These are phyloP conservation scores for Dendrobium huoshanense DNA, from an alignment of 106 monocot genomes.

Conservation along the genomic window DNA sequence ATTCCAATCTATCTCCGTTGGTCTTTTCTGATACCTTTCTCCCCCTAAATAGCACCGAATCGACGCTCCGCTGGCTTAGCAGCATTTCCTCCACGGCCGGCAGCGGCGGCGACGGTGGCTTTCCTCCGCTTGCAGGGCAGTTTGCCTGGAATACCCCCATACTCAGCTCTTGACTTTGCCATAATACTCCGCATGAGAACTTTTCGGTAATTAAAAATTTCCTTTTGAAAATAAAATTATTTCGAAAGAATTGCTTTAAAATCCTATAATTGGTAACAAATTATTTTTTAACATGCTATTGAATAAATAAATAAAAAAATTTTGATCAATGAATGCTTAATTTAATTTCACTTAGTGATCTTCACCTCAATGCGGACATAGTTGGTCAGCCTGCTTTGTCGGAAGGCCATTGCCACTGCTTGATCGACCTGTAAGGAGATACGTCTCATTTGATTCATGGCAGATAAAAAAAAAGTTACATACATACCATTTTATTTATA, in stretches of 20 bases:
- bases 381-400: constrained; percentile 12
- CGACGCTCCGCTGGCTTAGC: constrained; percentile 22
- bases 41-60: constrained; percentile 35
- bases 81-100: constrained; percentile 9
- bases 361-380: constrained; percentile 35
- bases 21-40: constrained; percentile 27
- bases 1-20: constrained; percentile 43
- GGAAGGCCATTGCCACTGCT: constrained; percentile 43
- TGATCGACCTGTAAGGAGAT: constrained; percentile 26
- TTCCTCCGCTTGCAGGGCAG: background rate
- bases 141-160: background rate
- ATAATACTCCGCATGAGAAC: no score
- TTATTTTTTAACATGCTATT: background rate
- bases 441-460: no score
- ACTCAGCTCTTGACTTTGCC: no score
- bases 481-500: no score
- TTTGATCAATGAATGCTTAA: no score
- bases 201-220: no score
- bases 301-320: background rate
- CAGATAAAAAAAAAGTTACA: no score
- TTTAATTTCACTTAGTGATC: background rate
- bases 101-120: background rate
- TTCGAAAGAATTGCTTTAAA: no score
- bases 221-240: background rate
- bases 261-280: background rate